These are phyloP conservation scores for Aureobasidium sp. DNA, from an alignment of 2,329 filamentous ascomycete genomes.

Conservation along the genomic window DNA sequence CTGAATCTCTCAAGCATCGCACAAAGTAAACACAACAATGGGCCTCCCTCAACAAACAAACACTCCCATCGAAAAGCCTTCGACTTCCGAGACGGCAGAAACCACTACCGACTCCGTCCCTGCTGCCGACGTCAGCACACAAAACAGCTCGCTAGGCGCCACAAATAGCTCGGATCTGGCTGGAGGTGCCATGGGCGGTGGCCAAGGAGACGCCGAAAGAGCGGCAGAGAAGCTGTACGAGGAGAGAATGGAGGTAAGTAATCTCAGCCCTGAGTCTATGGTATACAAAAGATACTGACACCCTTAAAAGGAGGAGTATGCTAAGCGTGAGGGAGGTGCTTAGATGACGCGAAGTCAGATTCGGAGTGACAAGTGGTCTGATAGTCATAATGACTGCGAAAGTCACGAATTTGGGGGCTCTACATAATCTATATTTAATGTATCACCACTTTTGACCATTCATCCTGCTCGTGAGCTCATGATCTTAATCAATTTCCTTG, in stretches of 20 bases:
- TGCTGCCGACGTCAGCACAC: neutral
- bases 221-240: conserved; percentile 15
- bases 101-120: neutral
- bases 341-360: neutral
- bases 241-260: conserved; percentile 13
- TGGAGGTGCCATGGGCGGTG: conserved; percentile 12
- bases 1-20: neutral
- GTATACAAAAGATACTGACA: neutral
- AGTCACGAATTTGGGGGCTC: neutral
- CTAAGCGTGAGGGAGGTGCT: conserved; percentile 12
- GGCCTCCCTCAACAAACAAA: conserved; percentile 15
- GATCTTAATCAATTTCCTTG: neutral
- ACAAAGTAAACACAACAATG: neutral
- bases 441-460: conserved; percentile 2
- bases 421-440: neutral
- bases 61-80: conserved; percentile 11
- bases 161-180: neutral
- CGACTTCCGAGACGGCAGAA: conserved; percentile 13
- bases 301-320: neutral
- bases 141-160: neutral
- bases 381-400: neutral
- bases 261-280: no score
- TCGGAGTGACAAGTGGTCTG: neutral
- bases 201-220: neutral
- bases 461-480: no score